Evolutionary conservation across 345 rosid genomes (phyloP), one percentile per base, ranked within the genome.

Genomic region (Melaleuca alternifolia): DNA sequence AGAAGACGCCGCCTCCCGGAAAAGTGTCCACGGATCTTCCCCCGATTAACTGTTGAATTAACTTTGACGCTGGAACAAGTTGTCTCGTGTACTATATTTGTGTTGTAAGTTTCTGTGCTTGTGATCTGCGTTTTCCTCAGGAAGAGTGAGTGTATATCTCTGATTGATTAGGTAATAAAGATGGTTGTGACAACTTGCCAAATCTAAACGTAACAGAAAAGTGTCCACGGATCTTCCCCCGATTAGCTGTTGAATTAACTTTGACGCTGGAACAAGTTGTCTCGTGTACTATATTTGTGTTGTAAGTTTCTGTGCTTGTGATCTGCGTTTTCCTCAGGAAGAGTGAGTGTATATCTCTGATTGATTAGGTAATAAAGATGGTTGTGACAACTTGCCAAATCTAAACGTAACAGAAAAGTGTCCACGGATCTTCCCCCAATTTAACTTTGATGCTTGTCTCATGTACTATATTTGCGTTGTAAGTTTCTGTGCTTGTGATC

Each of bases 371-470:
- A 65, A 0, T 16, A 41, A 2, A 33, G 79, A 65, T 33, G 79
- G 79, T 59, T 59, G 37, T 59, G 71, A 28, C 71, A 4, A 59
- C 71, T n/a, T 9, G n/a, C 71, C 71, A 59, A n/a, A 59, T n/a
- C 71, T n/a, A 59, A 59, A 15, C 6, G 71, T 18, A 6, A n/a
- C 71, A 11, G 53, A 79, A 84, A 21, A 52, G 54, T 33, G 10
- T 48, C 50, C 7, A 51, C 90, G 18, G 86, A 92, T 84, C 88
- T 86, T 79, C 91, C 91, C 65, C 50, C 90, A 6, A 86, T 86
- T 65, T 33, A 7, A 30, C 77, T 65, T 65, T 16, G 77, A 59
- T 59, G 18, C n/a, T 1, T 26, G 65, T 26, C 33, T 57, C 3
- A 26, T 26, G 65, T 57, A 26, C 33, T 13, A 13, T 59, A 59